Base-by-base conservation (phyloP, 1,139 yeast species). In the Saccharomyces hybrid region DNA sequence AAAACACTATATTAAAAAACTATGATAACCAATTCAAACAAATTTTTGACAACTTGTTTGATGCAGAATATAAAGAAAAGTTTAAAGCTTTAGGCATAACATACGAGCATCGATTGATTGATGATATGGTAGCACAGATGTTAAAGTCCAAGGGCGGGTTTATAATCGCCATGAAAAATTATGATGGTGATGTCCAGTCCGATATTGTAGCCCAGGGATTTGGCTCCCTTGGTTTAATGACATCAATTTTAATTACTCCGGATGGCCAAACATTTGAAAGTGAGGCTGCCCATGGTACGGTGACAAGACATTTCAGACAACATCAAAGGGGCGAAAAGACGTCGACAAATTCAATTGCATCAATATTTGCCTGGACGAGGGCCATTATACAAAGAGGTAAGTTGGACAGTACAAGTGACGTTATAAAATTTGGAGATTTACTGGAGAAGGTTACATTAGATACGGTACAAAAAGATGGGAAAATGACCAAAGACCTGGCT, bases 51-150 rank as follows among this genome's bases (percentile, higher is more conserved):
- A 82, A 79, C 59, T 75, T 90, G 63, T 91, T 84, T 73, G 95
- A 84, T 57, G 63, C 75, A 52, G 78, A 81, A 61, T 90, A 87
- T 77, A 81, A 84, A 74, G 61, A 74, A 25, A 75, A 81, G 61
- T 89, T 90, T 70, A 95, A 88, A 67, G 76, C 77, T 52, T 76
- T 77, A 51, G 91, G 88, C 25, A 85, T 90, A 72, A 88, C 93
- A 88, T 90, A 88, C 73, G 97, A 91, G 76, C 97, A 90, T 78
- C 84, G 97, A 68, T 79, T 90, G 69, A 90, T 91, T 64, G 97
- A 90, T 74, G 97, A 90, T 72, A 90, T 90, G 97, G 97, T 91
- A 58, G 97, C 97, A 19, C 97, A 91, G 77, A 90, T 90, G 97
- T 76, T 90, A 73, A 91, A 90, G 77, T 88, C 96, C 53, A 82